A percentile compares a stretch with the other conserved stretches of the same genome.
These are phyloP conservation scores for Diaporthe citrichinensis DNA, from an alignment of 2,329 filamentous ascomycete genomes.

Conservation along the genomic window DNA sequence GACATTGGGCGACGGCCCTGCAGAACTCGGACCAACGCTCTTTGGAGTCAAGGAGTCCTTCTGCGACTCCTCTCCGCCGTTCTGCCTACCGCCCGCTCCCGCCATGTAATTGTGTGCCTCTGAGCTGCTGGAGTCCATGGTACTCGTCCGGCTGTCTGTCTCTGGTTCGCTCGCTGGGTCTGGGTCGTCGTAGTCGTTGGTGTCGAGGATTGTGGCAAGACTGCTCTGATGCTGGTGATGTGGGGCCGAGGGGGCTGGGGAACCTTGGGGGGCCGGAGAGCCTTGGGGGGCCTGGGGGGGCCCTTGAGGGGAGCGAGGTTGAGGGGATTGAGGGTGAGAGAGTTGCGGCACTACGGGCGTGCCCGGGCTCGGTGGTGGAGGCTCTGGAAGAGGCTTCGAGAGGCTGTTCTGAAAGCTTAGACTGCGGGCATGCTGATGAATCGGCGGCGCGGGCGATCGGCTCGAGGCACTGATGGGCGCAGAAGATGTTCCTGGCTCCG, in stretches of 20 bases:
- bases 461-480: constrained; percentile 45
- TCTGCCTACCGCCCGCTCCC: constrained; percentile 54
- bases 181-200: constrained; percentile 45
- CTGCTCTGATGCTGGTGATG: constrained; percentile 43
- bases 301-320: constrained; percentile 1
- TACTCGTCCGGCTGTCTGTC: constrained; percentile 60
- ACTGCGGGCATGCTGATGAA: constrained; percentile 65
- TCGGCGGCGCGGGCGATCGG: constrained; percentile 42
- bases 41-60: constrained; percentile 65
- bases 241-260: constrained; percentile 26
- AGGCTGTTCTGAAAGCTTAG: constrained; percentile 70
- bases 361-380: constrained; percentile 57
- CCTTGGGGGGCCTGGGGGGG: not conserved
- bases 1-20: constrained; percentile 69
- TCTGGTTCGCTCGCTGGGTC: constrained; percentile 39
- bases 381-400: constrained; percentile 69
- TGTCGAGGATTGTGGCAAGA: constrained; percentile 54
- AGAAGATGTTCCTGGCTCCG: constrained; percentile 47
- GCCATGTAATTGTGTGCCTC: constrained; percentile 51
- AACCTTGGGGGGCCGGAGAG: constrained; percentile 5
- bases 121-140: constrained; percentile 63
- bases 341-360: constrained; percentile 49
- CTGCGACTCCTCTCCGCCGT: constrained; percentile 60
- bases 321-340: constrained; percentile 42
- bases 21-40: constrained; percentile 68